Evolutionary conservation across 2,329 filamentous ascomycete species (phyloP), one percentile per base, ranked within the genome.

Genomic region (Hypoxylon sp.): DNA sequence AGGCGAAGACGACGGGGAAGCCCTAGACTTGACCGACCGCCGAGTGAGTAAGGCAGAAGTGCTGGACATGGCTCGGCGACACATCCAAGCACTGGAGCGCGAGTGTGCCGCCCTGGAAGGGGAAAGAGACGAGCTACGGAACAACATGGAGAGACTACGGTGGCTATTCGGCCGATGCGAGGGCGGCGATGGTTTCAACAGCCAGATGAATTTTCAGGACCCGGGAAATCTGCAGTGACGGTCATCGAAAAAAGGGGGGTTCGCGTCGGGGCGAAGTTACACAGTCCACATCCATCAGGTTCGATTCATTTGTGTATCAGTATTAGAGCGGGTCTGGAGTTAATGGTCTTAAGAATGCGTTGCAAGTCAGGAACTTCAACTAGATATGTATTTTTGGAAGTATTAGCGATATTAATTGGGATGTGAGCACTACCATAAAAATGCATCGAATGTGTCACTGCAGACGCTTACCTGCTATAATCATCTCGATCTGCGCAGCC

Each of bases 81-180:
- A 81, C 54, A 83, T 83, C 56, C 72, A 77, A 53, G 61, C 74
- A 6, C 73, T 83, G 9, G 79, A 81, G 69, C 72, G 75, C 52
- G 79, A 81, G 64, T 77, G 77, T 26, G 70, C 71, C 2, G 71
- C 71, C 45, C 68, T 80, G 32, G 77, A 80, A 70, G 75, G 73
- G 52, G 78, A 80, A 68, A 73, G 77, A 56, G 73, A 77, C 64
- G 78, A 80, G 69, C 68, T 76, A 11, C 63, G 72, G 12, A 71
- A 73, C 18, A 73, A 72, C 51, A 72, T 76, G 64, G 69, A 72
- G 61, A 59, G 72, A 30, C 70, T 78, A 50, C 71, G 70, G 14
- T 75, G 72, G 73, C 46, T 75, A n/a, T 75, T 73, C 14, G 71
- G 71, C 3, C 71, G 72, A 24, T 73, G 69, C 44, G 72, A 75